Evolutionary conservation across 139 green algal genomes (phyloP).

Genomic region (Micractinium sp.): DNA sequence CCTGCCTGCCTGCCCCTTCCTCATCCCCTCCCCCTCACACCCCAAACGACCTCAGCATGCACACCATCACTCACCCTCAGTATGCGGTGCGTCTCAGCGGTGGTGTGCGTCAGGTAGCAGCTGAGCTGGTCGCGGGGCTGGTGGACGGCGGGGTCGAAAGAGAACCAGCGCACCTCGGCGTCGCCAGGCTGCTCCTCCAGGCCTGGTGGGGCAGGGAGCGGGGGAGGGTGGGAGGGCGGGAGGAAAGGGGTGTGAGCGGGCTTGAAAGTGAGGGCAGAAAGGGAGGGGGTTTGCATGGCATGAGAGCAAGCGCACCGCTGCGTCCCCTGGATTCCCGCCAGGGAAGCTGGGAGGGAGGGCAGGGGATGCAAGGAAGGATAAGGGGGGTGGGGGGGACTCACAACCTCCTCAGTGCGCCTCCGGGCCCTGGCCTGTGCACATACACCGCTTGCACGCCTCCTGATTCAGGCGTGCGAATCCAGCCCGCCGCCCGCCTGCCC

Average conservation of each 20-base stretch:
- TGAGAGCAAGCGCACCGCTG: background rate
- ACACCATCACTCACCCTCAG: conserved; percentile 55
- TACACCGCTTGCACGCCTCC: no score
- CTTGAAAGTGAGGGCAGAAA: background rate
- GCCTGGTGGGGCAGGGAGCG: no score
- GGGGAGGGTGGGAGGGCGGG: background rate
- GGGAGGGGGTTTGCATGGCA: background rate
- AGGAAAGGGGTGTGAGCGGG: background rate
- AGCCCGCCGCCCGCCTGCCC: no score
- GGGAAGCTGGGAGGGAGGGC: background rate
- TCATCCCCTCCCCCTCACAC: no score
- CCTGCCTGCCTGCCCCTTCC: no score
- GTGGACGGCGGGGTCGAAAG: conserved; percentile 86
- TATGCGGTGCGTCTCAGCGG: conserved; percentile 88
- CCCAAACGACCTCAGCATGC: no score
- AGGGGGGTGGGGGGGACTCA: no score
- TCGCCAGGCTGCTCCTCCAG: conserved; percentile 61
- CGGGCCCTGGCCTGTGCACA: no score
- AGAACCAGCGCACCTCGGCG: conserved; percentile 90
- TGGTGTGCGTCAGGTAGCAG: conserved; percentile 96
- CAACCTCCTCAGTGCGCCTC: no score
- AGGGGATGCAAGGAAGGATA: background rate
- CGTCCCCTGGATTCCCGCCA: conserved; percentile 75
- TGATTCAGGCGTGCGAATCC: no score
- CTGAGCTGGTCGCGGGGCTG: conserved; percentile 78